Base-by-base conservation (phyloP, 2,329 filamentous ascomycete species). In the Shiraia bambusicola region DNA sequence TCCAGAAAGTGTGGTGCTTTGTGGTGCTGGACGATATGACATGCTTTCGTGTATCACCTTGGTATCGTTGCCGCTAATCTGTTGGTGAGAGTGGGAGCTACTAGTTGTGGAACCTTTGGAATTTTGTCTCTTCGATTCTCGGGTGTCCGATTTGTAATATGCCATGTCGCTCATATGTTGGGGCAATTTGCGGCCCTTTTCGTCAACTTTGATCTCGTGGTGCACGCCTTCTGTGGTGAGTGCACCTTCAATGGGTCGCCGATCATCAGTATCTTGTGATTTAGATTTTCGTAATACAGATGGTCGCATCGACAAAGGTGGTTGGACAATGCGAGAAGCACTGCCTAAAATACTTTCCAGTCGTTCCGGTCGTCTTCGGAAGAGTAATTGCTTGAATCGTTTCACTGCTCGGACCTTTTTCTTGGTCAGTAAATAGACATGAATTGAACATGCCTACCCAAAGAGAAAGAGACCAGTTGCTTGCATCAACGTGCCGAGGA, bases 361-460 rank as follows among this genome's bases (percentile, higher is more conserved):
- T 19, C 75, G 70, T 27, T 71, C 71, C 40, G 78, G 72, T 55
- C 78, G 74, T 46, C 76, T 77, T 42, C 76, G 72, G 49, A 80
- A 75, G 22, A 93, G 72, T 7, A 94, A 76, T 36, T 79, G 74
- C 66, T 94, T 96, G 75, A 97, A 96, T 43, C 86, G 87, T 50
- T 86, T 84, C 28, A 94, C 92, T 3, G 91, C 93, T 80, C 88
- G 93, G 76, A 97, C 87, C 84, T 89, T 19, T 10, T 10, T 24
- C 10, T 17, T 19, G 9, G 40, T 58, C 30, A 52, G 42, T 33
- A 10, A 34, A 26, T 19, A 17, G 5, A 25, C 8, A 6, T 3
- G n/a, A 2, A 26, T 22, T 24, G n/a, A 28, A 16, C 24, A 32
- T n/a, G 15, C 11, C 10, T 24, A 19, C 11, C 4, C n/a, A 4